A percentile compares a stretch with the other conserved stretches of the same genome.
Conservation (phyloP, 305 asterid species). For the Withania somnifera region DNA sequence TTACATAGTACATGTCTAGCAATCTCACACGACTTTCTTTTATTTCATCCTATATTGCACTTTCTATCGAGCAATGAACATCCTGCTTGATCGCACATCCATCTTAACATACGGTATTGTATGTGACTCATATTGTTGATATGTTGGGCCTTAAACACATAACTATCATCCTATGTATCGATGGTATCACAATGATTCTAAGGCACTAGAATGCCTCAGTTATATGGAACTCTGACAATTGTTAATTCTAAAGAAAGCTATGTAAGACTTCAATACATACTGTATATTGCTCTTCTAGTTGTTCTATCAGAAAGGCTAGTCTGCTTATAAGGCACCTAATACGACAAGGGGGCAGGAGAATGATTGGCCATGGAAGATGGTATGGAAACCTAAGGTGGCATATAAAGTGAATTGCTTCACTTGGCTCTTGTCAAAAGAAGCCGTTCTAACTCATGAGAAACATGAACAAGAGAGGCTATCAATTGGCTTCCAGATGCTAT, state of each 20-base stretch:
- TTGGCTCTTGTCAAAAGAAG: too few relatives aligned
- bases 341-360: too few relatives aligned
- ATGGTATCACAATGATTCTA: neutral
- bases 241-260: neutral
- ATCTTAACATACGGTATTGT: neutral
- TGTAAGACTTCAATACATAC: neutral
- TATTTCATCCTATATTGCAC: neutral
- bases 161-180: neutral
- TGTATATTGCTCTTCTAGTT: neutral
- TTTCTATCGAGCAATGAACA: neutral
- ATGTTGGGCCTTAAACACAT: neutral
- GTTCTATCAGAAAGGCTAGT: too few relatives aligned
- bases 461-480: too few relatives aligned
- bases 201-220: neutral
- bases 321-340: too few relatives aligned
- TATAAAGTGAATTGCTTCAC: too few relatives aligned
- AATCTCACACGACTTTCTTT: neutral
- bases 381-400: too few relatives aligned
- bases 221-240: neutral
- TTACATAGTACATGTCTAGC: neutral
- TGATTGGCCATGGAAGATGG: too few relatives aligned
- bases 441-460: too few relatives aligned
- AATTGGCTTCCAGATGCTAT: too few relatives aligned
- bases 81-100: neutral
- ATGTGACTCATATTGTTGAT: neutral